Base-by-base conservation (phyloP, 1,284 basidiomycete species). In the Phellinidium pouzarii region DNA sequence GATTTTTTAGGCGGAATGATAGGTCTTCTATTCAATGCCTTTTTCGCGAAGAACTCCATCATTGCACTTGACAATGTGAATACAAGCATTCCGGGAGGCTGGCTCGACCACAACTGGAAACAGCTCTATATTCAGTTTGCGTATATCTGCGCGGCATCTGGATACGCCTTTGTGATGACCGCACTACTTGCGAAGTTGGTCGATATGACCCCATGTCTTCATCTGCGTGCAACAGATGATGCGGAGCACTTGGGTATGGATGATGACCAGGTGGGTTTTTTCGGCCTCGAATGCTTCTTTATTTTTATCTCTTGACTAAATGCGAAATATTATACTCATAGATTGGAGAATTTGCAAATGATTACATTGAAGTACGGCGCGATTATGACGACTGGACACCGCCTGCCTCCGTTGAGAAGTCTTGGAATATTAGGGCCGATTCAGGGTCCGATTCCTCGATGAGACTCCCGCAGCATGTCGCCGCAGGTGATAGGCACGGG, bases 211-310 rank as follows among this genome's bases (percentile, higher is more conserved):
- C 92, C 92, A 40, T 83, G 84, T 19, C 74, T 91, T 43, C 76
- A 82, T 51, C 79, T 96, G 61, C 78, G 87, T 40, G 79, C 82
- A 19, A 78, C 79, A 14, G 80, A 82, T 31, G 84, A 90, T 64
- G 88, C 82, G 29, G 91, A 96, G 72, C 78, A 78, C 53, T 75
- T 91, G 49, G 93, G 93, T 47, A 87, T 95, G 79, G 93, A 97
- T 67, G 90, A 89, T 62, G 79, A 82, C 29, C 86, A 93, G 76
- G 85, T 88, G 60, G 59, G 79, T 63, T 36, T 9, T 6, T 14
- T 17, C 49, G 37, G 14, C 37, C 26, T 36, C 47, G 12, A 34
- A 14, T 26, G 2, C 7, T 1, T 45, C 7, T 34, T 19, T 14
- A 34, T 19, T 53, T 29, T 27, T 25, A n/a, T n/a, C n/a, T n/a